phyloP scores from a whole-genome alignment of 139 green algal genomes.

The Pleodorina starrii region DNA sequence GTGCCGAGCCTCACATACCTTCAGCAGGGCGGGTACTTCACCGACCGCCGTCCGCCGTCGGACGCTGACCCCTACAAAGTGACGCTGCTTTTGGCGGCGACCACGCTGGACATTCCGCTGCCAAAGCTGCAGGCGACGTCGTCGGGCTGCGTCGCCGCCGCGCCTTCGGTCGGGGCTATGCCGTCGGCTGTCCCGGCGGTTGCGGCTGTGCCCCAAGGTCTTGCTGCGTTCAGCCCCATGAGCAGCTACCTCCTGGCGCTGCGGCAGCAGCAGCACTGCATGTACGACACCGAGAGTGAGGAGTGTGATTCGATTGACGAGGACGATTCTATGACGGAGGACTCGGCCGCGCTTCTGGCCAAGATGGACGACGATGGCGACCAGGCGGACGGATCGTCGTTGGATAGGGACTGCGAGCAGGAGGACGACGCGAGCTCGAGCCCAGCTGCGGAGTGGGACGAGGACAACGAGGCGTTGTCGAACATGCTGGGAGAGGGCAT shows the following conservation, averaged over 20 bases:
- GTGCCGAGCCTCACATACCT: slow-evolving; percentile 69
- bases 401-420: not conserved
- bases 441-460: not conserved
- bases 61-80: slow-evolving; percentile 89
- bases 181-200: not conserved
- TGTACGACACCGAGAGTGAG: slow-evolving; percentile 17
- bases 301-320: slow-evolving; percentile 36
- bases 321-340: slow-evolving; percentile 34
- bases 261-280: slow-evolving; percentile 6
- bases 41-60: slow-evolving; percentile 79
- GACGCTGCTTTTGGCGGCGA: slow-evolving; percentile 81
- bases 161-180: not conserved
- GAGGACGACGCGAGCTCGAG: slow-evolving; percentile 15
- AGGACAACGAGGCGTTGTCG: not conserved
- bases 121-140: not conserved
- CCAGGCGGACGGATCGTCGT: not conserved
- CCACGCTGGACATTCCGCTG: slow-evolving; percentile 73
- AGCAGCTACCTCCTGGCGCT: not conserved
- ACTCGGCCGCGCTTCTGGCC: slow-evolving; percentile 31
- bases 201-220: not conserved
- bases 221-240: not conserved
- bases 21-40: slow-evolving; percentile 72
- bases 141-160: not conserved
- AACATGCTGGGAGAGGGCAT: not conserved
- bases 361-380: slow-evolving; percentile 34